These are phyloP conservation scores for Quercus suber DNA, from an alignment of 306 rosid genomes.

Conservation along the genomic window DNA sequence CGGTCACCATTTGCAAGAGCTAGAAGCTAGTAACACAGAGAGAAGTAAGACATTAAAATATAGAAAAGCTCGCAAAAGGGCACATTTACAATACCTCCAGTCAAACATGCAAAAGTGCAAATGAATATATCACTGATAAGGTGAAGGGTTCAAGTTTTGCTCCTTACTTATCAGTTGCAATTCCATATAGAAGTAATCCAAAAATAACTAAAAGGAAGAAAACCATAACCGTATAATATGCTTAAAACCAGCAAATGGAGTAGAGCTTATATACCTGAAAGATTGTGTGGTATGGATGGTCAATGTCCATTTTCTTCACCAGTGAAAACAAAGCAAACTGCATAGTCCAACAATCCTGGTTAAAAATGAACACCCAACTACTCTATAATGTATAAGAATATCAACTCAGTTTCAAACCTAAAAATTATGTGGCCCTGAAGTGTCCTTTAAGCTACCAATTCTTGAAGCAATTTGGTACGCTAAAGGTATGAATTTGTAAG, in stretches of 20 bases:
- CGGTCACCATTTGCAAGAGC: slow-evolving; percentile 90
- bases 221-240: slow-evolving; percentile 16
- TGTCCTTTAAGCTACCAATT: slow-evolving; percentile 87
- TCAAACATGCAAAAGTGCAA: neutral
- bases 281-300: slow-evolving; percentile 92
- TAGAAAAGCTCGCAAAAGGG: neutral
- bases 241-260: slow-evolving; percentile 1
- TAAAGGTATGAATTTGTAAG: slow-evolving; percentile 82
- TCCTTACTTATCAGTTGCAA: neutral
- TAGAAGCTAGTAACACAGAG: slow-evolving; percentile 54
- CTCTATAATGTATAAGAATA: neutral
- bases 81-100: neutral
- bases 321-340: slow-evolving; percentile 91
- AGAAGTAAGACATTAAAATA: slow-evolving; percentile 8
- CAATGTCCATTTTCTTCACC: slow-evolving; percentile 90
- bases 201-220: neutral
- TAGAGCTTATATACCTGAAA: slow-evolving; percentile 58
- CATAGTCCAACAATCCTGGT: slow-evolving; percentile 26
- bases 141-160: neutral
- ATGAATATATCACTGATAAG: neutral
- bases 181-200: neutral
- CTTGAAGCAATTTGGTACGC: slow-evolving; percentile 95
- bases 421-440: slow-evolving; percentile 62
- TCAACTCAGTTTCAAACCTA: slow-evolving; percentile 51
- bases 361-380: slow-evolving; percentile 3